These are phyloP conservation scores for Ceratocystis albifundus DNA, from an alignment of 2,329 filamentous ascomycete species.

Conservation along the genomic window DNA sequence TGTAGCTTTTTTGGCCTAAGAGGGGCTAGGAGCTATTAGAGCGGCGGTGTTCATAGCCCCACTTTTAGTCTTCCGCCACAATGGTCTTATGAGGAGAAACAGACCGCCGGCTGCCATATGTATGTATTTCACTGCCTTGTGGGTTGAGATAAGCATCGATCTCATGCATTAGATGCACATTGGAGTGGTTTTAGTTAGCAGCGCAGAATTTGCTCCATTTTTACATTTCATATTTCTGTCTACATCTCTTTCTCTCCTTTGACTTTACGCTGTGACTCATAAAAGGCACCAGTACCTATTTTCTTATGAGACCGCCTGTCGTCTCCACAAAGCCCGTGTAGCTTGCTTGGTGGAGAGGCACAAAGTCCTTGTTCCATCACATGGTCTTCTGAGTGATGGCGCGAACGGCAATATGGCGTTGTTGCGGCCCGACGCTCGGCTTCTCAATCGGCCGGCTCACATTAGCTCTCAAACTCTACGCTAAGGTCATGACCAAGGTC, in stretches of 20 bases:
- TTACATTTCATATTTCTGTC: neutral
- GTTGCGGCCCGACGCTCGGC: neutral
- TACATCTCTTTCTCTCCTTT: neutral
- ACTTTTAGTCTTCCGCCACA: slow-evolving; percentile 8
- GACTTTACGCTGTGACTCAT: neutral
- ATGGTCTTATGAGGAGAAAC: neutral
- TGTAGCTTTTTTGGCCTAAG: neutral
- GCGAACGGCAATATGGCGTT: neutral
- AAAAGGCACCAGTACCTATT: neutral
- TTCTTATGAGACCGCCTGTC: neutral
- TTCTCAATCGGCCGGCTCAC: neutral
- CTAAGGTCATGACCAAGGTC: neutral
- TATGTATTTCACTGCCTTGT: slow-evolving; percentile 9
- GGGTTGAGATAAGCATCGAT: neutral
- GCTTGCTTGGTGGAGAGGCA: no score
- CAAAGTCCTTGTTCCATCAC: no score
- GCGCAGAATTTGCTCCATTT: neutral
- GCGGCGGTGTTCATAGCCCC: neutral
- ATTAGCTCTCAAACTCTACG: neutral
- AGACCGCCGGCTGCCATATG: slow-evolving; percentile 6
- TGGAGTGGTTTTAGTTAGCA: neutral
- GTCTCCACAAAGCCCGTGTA: neutral
- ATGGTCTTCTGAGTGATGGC: no score
- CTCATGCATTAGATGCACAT: neutral
- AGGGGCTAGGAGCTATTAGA: neutral